Evolutionary conservation across 163 green algal genomes (phyloP), one percentile per base, ranked within the genome.

Genomic region (Scenedesmus sp.): DNA sequence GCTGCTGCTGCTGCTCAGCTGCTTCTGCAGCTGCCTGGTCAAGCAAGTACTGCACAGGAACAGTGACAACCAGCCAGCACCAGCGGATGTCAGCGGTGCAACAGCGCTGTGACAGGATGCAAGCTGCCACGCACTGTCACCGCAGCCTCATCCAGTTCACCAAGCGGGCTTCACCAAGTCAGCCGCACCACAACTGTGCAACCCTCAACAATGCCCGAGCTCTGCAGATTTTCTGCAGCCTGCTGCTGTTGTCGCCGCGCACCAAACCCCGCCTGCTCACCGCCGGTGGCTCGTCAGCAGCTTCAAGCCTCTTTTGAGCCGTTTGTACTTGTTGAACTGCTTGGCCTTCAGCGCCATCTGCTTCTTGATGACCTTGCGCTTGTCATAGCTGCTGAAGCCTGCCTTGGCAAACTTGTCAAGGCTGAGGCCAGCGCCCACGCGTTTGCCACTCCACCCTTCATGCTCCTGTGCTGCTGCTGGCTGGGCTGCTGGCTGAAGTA

Each of bases 321-420:
- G 90, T 7, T 86, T 89, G 46, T 89, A 91, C 73, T 94, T 94
- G 89, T 92, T 95, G 78, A 88, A 16, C 56, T 85, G 85, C 76
- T 92, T 93, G 33, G 92, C 33, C 72, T 94, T 92, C 33, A 93
- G 35, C 49, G 91, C 85, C 33, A 81, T 79, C 59, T 91, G 86
- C 65, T 92, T 91, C 49, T 93, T 61, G 37, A 95, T 81, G 46
- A 93, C 90, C 37, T 84, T 86, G 15, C 91, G 86, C 82, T 95
- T 95, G 80, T 95, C 89, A 61, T 92, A 95, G 46, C 88, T 93
- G 87, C 85, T 93, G 12, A 93, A 85, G 33, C 91, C 91, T 3
- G 91, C 85, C 0, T 33, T 33, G 0, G 93, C 93, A 46, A 94
- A 95, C 65, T 92, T 93, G 9, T 95, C 93, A 0, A 95, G 91